Percentiles rank a stretch among this genome's conserved stretches.
Conservation (phyloP, 345 rosid genomes). For the Rhizophora apiculata region DNA sequence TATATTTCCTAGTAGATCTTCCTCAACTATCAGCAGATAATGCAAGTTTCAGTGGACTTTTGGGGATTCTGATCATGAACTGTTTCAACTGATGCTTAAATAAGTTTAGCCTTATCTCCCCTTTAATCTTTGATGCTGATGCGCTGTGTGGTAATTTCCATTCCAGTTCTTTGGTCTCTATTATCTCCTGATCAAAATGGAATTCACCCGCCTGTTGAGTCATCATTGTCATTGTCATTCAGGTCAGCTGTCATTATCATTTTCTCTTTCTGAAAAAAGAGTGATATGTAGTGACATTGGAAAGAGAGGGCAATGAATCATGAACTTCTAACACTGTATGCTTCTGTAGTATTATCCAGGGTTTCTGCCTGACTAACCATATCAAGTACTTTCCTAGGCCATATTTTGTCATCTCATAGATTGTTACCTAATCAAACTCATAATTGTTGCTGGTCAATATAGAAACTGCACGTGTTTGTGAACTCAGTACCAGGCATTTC, state of each 20-base stretch:
- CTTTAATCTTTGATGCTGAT: constrained; percentile 5
- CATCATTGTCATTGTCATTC: constrained; percentile 75
- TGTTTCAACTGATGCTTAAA: not conserved
- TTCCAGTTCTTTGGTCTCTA: constrained; percentile 78
- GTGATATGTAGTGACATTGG: too few relatives aligned
- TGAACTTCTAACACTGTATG: too few relatives aligned
- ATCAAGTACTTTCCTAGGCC: too few relatives aligned
- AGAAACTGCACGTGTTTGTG: too few relatives aligned
- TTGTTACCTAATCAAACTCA: too few relatives aligned
- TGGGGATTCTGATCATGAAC: not conserved
- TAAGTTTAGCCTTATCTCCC: not conserved
- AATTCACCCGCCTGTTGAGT: constrained; percentile 54
- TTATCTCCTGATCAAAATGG: constrained; percentile 61
- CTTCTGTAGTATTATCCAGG: too few relatives aligned
- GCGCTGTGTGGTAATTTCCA: constrained; percentile 1
- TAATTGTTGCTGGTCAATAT: too few relatives aligned
- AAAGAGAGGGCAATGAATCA: too few relatives aligned
- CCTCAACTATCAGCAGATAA: not conserved
- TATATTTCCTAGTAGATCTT: not conserved
- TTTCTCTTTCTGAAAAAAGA: not conserved
- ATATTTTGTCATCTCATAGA: too few relatives aligned
- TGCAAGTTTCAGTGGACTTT: not conserved
- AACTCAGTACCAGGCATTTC: too few relatives aligned
- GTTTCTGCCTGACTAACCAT: too few relatives aligned
- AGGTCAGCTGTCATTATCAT: constrained; percentile 41